Conservation (phyloP, 805 yeast genomes). For the Torulaspora quercuum region DNA sequence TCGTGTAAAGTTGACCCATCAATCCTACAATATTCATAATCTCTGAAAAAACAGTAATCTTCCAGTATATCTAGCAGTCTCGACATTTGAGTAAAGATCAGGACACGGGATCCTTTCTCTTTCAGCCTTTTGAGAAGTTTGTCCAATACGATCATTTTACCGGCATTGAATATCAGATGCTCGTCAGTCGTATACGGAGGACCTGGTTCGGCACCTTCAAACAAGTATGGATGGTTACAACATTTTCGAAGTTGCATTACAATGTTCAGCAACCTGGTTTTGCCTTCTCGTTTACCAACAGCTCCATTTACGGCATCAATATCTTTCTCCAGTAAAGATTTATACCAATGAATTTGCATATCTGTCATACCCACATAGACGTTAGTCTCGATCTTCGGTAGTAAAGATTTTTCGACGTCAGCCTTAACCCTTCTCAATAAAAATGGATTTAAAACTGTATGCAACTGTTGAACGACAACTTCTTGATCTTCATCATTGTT, state of each 20-base stretch:
- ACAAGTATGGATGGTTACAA: slow-evolving; percentile 94
- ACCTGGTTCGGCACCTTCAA: slow-evolving; percentile 99
- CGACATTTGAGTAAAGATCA: slow-evolving; percentile 92
- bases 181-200: slow-evolving; percentile 97
- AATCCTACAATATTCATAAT: slow-evolving; percentile 81
- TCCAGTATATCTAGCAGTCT: slow-evolving; percentile 84
- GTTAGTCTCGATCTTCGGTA: slow-evolving; percentile 88
- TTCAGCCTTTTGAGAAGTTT: slow-evolving; percentile 70
- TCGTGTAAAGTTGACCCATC: slow-evolving; percentile 94
- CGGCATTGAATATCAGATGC: slow-evolving; percentile 84
- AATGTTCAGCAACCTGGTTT: slow-evolving; percentile 83
- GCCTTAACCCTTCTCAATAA: slow-evolving; percentile 83
- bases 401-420: slow-evolving; percentile 85
- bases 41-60: slow-evolving; percentile 85
- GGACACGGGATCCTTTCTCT: slow-evolving; percentile 78
- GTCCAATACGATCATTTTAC: slow-evolving; percentile 86
- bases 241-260: slow-evolving; percentile 97
- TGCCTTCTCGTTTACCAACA: slow-evolving; percentile 89
- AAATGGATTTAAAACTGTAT: slow-evolving; percentile 84
- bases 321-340: slow-evolving; percentile 81
- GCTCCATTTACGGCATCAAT: slow-evolving; percentile 96
- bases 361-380: slow-evolving; percentile 92
- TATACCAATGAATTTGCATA: slow-evolving; percentile 93
- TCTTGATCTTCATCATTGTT: slow-evolving; percentile 61
- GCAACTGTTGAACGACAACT: slow-evolving; percentile 80